Percentiles rank a stretch among this genome's conserved stretches.
These are phyloP conservation scores for Rhynchosporium agropyri DNA, from an alignment of 2,329 filamentous ascomycete species.

Conservation along the genomic window DNA sequence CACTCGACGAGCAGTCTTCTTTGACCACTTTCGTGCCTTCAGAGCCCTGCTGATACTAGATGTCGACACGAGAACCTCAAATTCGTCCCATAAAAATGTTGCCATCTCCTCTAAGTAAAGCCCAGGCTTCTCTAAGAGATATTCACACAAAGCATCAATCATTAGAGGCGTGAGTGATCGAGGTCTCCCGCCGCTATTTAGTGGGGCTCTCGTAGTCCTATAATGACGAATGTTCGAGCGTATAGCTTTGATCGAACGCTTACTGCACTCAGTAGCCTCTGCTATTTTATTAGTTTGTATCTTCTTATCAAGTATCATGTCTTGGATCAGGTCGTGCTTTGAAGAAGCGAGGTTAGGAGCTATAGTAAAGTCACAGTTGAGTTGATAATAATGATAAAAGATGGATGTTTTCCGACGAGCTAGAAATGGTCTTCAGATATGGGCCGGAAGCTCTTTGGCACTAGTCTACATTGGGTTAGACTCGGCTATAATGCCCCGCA, in stretches of 20 bases:
- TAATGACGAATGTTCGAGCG: slow-evolving; percentile 30
- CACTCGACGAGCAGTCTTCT: slow-evolving; percentile 40
- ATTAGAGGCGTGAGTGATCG: slow-evolving; percentile 34
- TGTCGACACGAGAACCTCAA: slow-evolving; percentile 7
- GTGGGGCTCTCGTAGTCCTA: slow-evolving; percentile 30
- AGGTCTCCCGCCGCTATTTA: slow-evolving; percentile 25
- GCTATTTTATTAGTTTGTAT: slow-evolving; percentile 19
- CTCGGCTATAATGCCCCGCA: neutral
- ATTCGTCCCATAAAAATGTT: slow-evolving; percentile 35
- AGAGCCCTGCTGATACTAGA: slow-evolving; percentile 27
- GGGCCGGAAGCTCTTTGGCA: neutral
- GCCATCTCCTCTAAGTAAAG: slow-evolving; percentile 40
- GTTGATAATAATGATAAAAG: slow-evolving; percentile 9
- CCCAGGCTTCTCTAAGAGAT: slow-evolving; percentile 39
- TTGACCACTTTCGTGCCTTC: slow-evolving; percentile 35
- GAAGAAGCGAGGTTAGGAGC: slow-evolving; percentile 6
- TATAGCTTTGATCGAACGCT: slow-evolving; percentile 23
- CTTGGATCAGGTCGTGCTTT: slow-evolving; percentile 7
- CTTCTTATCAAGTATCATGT: slow-evolving; percentile 10
- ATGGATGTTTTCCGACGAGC: neutral
- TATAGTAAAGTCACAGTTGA: neutral
- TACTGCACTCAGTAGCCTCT: slow-evolving; percentile 15
- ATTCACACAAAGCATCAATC: slow-evolving; percentile 37
- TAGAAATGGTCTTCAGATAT: neutral
- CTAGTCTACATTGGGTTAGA: neutral